Conservation (phyloP, 2,329 filamentous ascomycete genomes). For the Didymella pinodella region DNA sequence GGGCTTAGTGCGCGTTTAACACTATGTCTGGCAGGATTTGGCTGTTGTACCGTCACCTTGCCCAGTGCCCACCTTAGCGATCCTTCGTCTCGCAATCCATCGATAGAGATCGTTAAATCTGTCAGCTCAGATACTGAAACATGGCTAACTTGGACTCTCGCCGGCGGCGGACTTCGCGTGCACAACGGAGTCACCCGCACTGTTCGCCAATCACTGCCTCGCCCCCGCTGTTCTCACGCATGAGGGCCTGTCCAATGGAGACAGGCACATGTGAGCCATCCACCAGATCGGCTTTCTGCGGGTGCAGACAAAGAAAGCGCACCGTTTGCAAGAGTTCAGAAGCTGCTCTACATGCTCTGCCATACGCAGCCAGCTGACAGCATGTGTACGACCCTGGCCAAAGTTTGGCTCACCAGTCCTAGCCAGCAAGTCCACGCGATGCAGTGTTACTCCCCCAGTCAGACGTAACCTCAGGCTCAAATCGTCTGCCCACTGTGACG, state of each 20-base stretch:
- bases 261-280: not conserved
- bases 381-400: not conserved
- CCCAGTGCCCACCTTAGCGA: not conserved
- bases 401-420: constrained; percentile 1
- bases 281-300: not conserved
- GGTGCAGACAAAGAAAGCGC: not conserved
- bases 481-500: constrained; percentile 7
- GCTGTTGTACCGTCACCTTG: not conserved
- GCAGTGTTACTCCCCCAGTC: constrained; percentile 5
- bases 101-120: not conserved
- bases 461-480: constrained; percentile 16
- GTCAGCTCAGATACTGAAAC: not conserved
- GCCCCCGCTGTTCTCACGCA: not conserved
- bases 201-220: not conserved
- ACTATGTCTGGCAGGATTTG: not conserved
- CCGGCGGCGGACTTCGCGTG: constrained; percentile 1
- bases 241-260: not conserved
- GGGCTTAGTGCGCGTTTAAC: constrained; percentile 2
- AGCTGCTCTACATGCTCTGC: not conserved
- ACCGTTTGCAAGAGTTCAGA: not conserved
- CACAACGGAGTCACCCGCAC: constrained; percentile 2
- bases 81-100: not conserved
- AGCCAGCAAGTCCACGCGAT: constrained; percentile 10
- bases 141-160: not conserved
- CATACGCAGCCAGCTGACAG: constrained; percentile 8